These are phyloP conservation scores for Fusarium incarnatum DNA, from an alignment of 2,329 filamentous ascomycete genomes.

Conservation along the genomic window DNA sequence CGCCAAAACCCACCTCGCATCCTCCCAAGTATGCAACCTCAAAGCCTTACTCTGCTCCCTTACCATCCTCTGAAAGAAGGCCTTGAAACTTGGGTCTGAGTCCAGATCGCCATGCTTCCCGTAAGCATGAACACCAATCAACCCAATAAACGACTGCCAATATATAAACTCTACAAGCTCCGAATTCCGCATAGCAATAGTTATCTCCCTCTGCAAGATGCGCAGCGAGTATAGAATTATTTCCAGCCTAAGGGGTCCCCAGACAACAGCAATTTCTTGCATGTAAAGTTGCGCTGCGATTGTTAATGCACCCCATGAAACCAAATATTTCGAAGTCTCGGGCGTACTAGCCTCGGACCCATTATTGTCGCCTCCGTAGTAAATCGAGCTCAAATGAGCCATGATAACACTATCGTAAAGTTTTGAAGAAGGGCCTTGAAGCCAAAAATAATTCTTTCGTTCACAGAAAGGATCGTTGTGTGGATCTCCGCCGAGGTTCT, in stretches of 20 bases:
- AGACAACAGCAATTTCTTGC: neutral
- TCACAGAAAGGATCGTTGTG: neutral
- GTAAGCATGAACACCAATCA: neutral
- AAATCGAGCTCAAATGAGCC: slow-evolving; percentile 1
- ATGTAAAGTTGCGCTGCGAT: neutral
- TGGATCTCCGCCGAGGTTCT: neutral
- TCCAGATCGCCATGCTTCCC: neutral
- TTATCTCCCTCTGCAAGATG: neutral
- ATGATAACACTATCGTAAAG: slow-evolving; percentile 2
- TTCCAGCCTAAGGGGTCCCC: neutral
- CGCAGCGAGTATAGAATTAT: neutral
- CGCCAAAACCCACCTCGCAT: neutral
- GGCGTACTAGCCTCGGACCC: rapidly evolving
- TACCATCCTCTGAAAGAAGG: neutral
- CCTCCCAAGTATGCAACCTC: neutral
- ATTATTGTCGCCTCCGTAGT: rapidly evolving
- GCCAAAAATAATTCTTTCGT: slow-evolving; percentile 10
- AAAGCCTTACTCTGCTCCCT: neutral
- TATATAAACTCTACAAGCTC: neutral
- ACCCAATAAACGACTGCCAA: neutral
- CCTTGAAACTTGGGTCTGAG: neutral
- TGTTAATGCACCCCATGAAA: slow-evolving; percentile 10
- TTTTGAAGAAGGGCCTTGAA: neutral
- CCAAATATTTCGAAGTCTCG: neutral
- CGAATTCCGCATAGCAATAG: neutral